These are phyloP conservation scores for Suhomyces ambrosiae DNA, from an alignment of 1,139 yeast species.

Conservation along the genomic window DNA sequence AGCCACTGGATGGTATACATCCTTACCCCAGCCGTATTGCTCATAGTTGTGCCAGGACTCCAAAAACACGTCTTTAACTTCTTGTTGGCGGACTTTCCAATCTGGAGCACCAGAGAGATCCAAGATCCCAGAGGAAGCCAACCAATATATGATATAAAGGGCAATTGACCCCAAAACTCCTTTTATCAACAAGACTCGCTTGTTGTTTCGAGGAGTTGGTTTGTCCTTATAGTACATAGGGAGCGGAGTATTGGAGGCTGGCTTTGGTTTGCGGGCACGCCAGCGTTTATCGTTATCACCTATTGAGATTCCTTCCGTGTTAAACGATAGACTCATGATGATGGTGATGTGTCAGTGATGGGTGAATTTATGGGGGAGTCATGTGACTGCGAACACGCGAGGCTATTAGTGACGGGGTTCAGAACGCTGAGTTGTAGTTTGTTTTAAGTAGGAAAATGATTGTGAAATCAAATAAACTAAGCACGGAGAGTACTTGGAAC, in stretches of 20 bases:
- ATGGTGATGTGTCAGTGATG: constrained; percentile 8
- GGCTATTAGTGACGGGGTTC: too few species aligned
- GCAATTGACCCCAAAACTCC: constrained; percentile 42
- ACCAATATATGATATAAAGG: constrained; percentile 40
- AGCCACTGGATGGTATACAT: constrained; percentile 61
- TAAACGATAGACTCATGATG: constrained; percentile 18
- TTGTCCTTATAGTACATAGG: constrained; percentile 23
- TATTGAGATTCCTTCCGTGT: constrained; percentile 16
- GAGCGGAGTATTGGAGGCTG: constrained; percentile 10
- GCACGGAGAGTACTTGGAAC: too few species aligned
- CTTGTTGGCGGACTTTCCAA: constrained; percentile 52
- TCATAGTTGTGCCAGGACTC: constrained; percentile 82
- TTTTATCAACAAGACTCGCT: constrained; percentile 41
- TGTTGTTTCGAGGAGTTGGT: constrained; percentile 13
- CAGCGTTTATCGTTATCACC: constrained; percentile 17
- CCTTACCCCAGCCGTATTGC: constrained; percentile 81
- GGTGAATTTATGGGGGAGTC: constrained; percentile 1
- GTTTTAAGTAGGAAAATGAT: too few species aligned
- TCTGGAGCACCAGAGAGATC: constrained; percentile 6
- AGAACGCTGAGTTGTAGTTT: too few species aligned
- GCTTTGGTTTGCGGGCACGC: constrained; percentile 17
- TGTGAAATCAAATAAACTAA: too few species aligned
- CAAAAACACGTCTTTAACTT: constrained; percentile 64
- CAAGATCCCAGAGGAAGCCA: constrained; percentile 14
- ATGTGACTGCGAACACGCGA: too few species aligned